Evolutionary conservation across 306 rosid species (phyloP).

Genomic region (Spatholobus suberectus): DNA sequence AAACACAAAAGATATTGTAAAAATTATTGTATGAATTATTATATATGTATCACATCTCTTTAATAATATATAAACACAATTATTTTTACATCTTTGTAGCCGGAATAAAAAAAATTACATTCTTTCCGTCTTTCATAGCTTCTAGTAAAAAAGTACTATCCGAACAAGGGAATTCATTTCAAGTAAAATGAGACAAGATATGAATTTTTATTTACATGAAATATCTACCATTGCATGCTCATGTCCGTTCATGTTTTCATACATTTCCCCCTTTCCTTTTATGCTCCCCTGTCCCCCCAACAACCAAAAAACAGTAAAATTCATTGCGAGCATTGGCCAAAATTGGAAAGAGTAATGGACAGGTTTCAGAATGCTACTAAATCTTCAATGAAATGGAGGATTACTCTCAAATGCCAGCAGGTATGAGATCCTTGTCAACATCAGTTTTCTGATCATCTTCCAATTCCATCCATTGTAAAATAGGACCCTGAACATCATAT

Average conservation of each 20-base stretch:
- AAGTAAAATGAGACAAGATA: neutral
- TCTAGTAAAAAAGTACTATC: neutral
- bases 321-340: neutral
- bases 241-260: neutral
- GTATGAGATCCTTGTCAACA: conserved; percentile 45
- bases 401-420: conserved; percentile 52
- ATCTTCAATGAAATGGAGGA: conserved; percentile 34
- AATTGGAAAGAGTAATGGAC: neutral
- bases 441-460: conserved; percentile 54
- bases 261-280: neutral
- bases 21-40: too few species aligned
- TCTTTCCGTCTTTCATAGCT: neutral
- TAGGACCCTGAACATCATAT: conserved; percentile 68
- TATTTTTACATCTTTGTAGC: neutral
- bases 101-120: neutral
- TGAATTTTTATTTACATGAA: conserved; percentile 7
- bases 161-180: neutral
- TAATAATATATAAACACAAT: neutral
- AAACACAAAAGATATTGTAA: too few species aligned
- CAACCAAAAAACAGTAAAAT: neutral
- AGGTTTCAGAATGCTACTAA: neutral
- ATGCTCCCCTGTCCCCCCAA: neutral
- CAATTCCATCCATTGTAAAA: conserved; percentile 73
- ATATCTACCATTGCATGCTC: neutral
- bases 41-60: too few species aligned